These are phyloP conservation scores for Skeletonema costatum DNA, from an alignment of 108 stramenopile genomes.

Conservation along the genomic window DNA sequence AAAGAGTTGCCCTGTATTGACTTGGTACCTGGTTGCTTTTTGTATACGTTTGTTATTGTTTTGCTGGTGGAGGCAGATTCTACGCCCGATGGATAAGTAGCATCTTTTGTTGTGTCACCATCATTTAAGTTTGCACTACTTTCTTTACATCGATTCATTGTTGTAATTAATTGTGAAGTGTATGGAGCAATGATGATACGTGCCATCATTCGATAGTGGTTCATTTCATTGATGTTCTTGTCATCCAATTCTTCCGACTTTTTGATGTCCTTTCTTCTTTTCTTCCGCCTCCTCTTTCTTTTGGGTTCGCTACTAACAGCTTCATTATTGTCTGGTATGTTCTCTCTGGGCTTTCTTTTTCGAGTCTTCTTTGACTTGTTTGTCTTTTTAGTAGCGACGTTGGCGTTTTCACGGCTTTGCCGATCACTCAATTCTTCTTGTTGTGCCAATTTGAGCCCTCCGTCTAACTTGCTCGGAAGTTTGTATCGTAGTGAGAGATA, in stretches of 20 bases:
- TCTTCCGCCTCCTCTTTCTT: neutral
- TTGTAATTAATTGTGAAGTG: slow-evolving; percentile 13
- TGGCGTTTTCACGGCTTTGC: neutral
- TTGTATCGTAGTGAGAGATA: slow-evolving; percentile 18
- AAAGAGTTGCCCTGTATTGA: neutral
- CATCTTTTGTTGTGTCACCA: neutral
- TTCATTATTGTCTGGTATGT: neutral
- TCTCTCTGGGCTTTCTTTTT: neutral
- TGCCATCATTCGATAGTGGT: slow-evolving; percentile 35
- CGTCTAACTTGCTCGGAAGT: neutral
- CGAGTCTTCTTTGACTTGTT: neutral
- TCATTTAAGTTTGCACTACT: neutral
- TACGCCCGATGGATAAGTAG: neutral
- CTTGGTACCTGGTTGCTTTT: neutral
- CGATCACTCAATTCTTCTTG: neutral
- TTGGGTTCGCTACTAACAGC: neutral
- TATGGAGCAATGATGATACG: slow-evolving; percentile 50
- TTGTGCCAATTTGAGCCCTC: neutral
- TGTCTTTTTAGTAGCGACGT: neutral
- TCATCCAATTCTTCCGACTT: neutral
- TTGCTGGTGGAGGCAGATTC: neutral
- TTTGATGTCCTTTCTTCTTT: neutral
- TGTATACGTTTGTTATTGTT: slow-evolving; percentile 1
- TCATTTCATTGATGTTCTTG: slow-evolving; percentile 5
- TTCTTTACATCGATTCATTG: slow-evolving; percentile 9